Evolutionary conservation across 768 basidiomycete species (phyloP).

Genomic region (Phylloporus sp.): DNA sequence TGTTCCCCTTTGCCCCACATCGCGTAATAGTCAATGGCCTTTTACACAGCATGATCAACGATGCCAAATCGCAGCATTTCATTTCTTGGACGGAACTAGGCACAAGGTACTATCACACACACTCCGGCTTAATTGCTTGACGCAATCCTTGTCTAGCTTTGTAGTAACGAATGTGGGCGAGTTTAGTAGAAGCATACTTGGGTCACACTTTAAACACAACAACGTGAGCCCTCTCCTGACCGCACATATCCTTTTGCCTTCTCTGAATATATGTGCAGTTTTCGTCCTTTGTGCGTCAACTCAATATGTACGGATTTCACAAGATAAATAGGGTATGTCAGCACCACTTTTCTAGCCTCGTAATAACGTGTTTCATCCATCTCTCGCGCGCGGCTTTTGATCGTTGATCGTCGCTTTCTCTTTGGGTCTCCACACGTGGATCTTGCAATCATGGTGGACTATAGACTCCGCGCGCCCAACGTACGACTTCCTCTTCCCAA

Average conservation of each 20-base stretch:
- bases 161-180: conserved; percentile 85
- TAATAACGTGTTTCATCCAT: conserved; percentile 11
- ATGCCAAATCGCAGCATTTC: conserved; percentile 73
- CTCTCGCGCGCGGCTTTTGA: background rate
- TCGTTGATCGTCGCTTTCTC: background rate
- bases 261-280: conserved; percentile 48
- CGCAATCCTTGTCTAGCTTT: conserved; percentile 41
- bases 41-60: conserved; percentile 73
- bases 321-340: conserved; percentile 79
- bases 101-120: conserved; percentile 43
- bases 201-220: conserved; percentile 88
- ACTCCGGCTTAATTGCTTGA: background rate
- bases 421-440: conserved; percentile 4
- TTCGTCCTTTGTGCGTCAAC: conserved; percentile 89
- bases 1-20: conserved; percentile 8
- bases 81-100: conserved; percentile 83
- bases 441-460: background rate
- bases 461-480: conserved; percentile 79
- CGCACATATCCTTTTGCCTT: background rate
- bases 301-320: conserved; percentile 96
- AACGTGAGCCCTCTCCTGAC: conserved; percentile 52
- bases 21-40: background rate
- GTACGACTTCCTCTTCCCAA: conserved; percentile 76
- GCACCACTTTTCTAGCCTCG: conserved; percentile 1
- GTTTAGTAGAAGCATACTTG: conserved; percentile 80